These are phyloP conservation scores for Arabidopsis lyrata DNA, from an alignment of 441 rosid genomes.

Conservation along the genomic window DNA sequence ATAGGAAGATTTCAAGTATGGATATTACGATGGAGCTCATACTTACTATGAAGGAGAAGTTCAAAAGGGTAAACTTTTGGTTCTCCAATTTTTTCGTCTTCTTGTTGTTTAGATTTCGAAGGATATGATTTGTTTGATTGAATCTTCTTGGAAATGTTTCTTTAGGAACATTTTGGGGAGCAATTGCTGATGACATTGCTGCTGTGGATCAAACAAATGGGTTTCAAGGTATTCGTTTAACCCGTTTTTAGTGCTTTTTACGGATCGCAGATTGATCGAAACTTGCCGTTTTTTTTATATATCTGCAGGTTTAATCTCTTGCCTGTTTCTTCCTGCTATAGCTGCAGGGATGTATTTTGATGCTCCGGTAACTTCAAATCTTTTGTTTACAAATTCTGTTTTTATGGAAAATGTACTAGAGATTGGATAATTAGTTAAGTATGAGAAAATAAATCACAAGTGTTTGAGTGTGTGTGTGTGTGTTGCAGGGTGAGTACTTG, in stretches of 20 bases:
- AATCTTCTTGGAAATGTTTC: background rate
- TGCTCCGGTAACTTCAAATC: constrained; percentile 60
- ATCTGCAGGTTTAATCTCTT: constrained; percentile 67
- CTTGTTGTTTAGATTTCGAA: background rate
- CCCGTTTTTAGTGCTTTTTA: background rate
- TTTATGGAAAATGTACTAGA: background rate
- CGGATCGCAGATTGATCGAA: too few species aligned
- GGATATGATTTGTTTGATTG: background rate
- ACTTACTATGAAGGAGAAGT: constrained; percentile 79
- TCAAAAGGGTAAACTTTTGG: constrained; percentile 51
- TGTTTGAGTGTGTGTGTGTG: background rate
- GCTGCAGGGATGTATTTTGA: constrained; percentile 73
- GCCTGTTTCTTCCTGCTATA: constrained; percentile 87
- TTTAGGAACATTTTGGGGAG: constrained; percentile 85
- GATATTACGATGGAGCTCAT: constrained; percentile 83
- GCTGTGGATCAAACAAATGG: constrained; percentile 79
- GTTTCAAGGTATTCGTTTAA: constrained; percentile 66
- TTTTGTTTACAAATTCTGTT: too few species aligned
- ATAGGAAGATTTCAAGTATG: constrained; percentile 84
- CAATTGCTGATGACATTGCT: constrained; percentile 62
- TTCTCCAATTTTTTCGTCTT: background rate
- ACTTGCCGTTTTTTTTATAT: background rate
- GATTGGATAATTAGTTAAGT: background rate
- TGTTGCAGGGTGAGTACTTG: constrained; percentile 75
- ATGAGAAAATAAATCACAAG: constrained; percentile 2